Evolutionary conservation across 169 alveolate genomes (phyloP).

Genomic region (Cryptosporidium ryanae): DNA sequence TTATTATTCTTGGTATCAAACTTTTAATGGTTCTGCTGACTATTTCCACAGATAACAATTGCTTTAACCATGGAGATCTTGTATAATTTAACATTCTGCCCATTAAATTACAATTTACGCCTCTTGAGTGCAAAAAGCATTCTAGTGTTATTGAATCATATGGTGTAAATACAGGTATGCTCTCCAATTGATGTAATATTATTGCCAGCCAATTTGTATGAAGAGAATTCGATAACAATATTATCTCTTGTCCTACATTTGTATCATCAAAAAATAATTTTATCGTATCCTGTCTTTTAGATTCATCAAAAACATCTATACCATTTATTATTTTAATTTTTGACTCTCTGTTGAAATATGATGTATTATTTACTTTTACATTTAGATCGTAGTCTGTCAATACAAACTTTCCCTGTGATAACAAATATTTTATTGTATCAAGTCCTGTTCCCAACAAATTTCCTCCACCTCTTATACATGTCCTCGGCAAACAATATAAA

Average conservation of each 20-base stretch:
- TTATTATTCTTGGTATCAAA: constrained; percentile 53
- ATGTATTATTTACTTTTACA: not conserved
- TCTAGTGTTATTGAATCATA: constrained; percentile 67
- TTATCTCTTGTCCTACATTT: constrained; percentile 36
- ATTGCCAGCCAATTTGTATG: constrained; percentile 70
- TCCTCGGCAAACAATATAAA: constrained; percentile 63
- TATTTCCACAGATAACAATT: constrained; percentile 47
- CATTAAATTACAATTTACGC: constrained; percentile 46
- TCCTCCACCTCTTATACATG: constrained; percentile 71
- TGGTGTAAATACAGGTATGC: constrained; percentile 69
- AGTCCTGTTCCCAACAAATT: constrained; percentile 58
- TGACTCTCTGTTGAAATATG: constrained; percentile 43
- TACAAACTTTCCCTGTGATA: constrained; percentile 58
- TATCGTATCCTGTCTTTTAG: constrained; percentile 49
- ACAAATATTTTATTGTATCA: constrained; percentile 50
- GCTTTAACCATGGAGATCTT: constrained; percentile 68
- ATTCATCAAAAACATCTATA: constrained; percentile 46
- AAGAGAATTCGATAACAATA: constrained; percentile 49
- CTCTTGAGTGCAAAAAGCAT: constrained; percentile 59
- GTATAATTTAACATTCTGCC: constrained; percentile 66
- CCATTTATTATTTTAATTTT: constrained; percentile 29
- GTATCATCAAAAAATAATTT: constrained; percentile 51
- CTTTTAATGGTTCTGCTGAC: constrained; percentile 60
- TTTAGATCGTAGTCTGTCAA: constrained; percentile 17
- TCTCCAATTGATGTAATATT: constrained; percentile 55